Conservation (phyloP, 2,329 filamentous ascomycete species). For the Nigrospora sphaerica region DNA sequence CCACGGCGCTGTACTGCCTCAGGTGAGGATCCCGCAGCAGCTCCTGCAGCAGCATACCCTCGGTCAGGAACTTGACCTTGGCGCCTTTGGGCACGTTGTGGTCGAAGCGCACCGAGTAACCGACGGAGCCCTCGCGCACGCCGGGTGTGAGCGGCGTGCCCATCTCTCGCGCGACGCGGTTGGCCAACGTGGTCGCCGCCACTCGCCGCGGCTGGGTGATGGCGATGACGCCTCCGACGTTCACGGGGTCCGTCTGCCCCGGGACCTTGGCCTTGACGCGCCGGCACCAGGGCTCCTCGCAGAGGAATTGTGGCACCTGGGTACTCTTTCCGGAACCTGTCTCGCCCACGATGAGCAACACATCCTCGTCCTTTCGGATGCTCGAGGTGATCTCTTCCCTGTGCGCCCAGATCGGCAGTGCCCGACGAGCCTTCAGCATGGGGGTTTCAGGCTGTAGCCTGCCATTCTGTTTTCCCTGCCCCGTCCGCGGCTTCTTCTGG, state of each 20-base stretch:
- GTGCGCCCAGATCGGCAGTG: constrained; percentile 75
- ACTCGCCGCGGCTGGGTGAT: constrained; percentile 93
- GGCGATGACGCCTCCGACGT: constrained; percentile 74
- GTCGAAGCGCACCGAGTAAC: constrained; percentile 94
- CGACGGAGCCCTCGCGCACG: constrained; percentile 51
- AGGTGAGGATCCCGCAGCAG: constrained; percentile 79
- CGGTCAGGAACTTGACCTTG: constrained; percentile 87
- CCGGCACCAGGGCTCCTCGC: constrained; percentile 71
- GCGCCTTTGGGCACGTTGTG: constrained; percentile 76
- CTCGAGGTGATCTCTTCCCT: constrained; percentile 60
- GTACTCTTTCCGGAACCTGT: constrained; percentile 97
- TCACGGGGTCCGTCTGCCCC: constrained; percentile 32
- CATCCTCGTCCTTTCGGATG: constrained; percentile 55
- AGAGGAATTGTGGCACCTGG: constrained; percentile 87
- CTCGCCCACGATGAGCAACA: constrained; percentile 83
- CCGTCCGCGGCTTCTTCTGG: background rate
- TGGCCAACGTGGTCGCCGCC: constrained; percentile 83
- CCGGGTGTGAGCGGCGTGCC: constrained; percentile 43
- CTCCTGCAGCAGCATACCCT: constrained; percentile 94
- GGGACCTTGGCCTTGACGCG: constrained; percentile 45
- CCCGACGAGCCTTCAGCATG: constrained; percentile 43
- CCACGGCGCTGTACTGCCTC: constrained; percentile 77
- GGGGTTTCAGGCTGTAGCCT: constrained; percentile 9
- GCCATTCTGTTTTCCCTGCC: background rate
- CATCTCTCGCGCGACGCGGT: constrained; percentile 76